Evolutionary conservation across 2,329 filamentous ascomycete genomes (phyloP).

Genomic region (Colletotrichum chrysophilum): DNA sequence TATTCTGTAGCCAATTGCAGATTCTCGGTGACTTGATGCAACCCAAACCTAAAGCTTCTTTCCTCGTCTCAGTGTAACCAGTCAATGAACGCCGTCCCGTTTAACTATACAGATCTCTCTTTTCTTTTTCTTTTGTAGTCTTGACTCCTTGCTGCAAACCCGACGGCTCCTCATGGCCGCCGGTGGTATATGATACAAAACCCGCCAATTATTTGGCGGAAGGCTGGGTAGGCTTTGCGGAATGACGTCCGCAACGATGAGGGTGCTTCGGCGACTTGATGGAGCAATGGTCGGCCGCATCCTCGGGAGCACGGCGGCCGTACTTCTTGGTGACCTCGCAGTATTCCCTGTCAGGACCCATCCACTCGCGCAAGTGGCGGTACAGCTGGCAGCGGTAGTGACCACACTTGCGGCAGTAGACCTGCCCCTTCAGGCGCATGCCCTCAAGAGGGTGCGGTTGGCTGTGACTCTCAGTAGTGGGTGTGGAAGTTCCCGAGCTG

Average conservation of each 20-base stretch:
- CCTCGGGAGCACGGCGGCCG: constrained; percentile 51
- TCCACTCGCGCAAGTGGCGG: constrained; percentile 65
- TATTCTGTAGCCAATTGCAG: neutral
- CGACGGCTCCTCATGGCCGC: neutral
- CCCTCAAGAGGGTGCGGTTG: constrained; percentile 40
- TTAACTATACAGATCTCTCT: neutral
- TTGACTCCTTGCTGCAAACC: neutral
- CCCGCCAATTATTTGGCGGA: neutral
- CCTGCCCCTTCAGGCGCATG: constrained; percentile 61
- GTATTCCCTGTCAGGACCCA: constrained; percentile 62
- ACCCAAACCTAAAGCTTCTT: neutral
- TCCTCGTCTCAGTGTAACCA: neutral
- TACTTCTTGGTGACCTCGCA: constrained; percentile 65
- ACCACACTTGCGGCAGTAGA: constrained; percentile 68
- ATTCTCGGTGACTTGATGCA: neutral
- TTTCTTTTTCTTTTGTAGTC: neutral
- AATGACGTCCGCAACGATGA: constrained; percentile 62
- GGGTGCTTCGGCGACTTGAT: constrained; percentile 65
- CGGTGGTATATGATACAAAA: neutral
- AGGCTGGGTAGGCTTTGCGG: constrained; percentile 27
- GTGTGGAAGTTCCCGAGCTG: constrained; percentile 4
- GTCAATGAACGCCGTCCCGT: neutral
- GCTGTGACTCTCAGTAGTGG: neutral
- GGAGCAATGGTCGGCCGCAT: constrained; percentile 58
- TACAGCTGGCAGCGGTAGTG: constrained; percentile 67